Conservation (phyloP, 2,329 filamentous ascomycete species). For the Cytospora paraplurivora region DNA sequence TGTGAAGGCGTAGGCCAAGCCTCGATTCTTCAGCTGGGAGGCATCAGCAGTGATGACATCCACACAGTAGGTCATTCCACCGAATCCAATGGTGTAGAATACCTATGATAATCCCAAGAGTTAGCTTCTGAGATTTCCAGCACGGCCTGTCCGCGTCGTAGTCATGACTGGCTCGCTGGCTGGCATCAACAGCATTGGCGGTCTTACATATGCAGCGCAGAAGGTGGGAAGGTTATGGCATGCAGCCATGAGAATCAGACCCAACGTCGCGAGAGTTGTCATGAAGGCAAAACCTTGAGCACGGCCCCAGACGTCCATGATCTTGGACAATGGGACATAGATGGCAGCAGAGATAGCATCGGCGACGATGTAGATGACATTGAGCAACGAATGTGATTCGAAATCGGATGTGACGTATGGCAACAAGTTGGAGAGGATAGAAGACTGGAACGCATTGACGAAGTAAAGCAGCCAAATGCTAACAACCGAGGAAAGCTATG, state of each 20-base stretch:
- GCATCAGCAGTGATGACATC: constrained; percentile 67
- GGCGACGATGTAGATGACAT: constrained; percentile 56
- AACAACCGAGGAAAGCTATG: constrained; percentile 22
- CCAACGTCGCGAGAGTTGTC: constrained; percentile 47
- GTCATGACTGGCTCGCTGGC: not conserved
- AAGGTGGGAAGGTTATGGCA: constrained; percentile 56
- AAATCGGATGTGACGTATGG: constrained; percentile 55
- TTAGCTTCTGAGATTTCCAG: constrained; percentile 30
- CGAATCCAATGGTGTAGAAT: constrained; percentile 62
- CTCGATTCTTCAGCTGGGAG: constrained; percentile 64
- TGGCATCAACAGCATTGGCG: not conserved
- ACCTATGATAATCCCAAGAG: constrained; percentile 43
- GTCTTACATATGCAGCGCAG: constrained; percentile 41
- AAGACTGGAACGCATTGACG: constrained; percentile 50
- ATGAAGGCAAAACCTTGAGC: constrained; percentile 47
- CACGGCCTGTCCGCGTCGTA: not conserved
- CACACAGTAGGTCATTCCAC: constrained; percentile 60
- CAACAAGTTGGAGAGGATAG: constrained; percentile 44
- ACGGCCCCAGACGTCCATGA: constrained; percentile 52
- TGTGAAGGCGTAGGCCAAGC: constrained; percentile 62
- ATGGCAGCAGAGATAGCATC: constrained; percentile 58
- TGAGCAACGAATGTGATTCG: constrained; percentile 54
- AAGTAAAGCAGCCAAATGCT: constrained; percentile 55
- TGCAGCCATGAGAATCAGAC: constrained; percentile 61
- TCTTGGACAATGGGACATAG: constrained; percentile 53